Evolutionary conservation across 257 asterid species (phyloP).

Genomic region (Solanum etuberosum): DNA sequence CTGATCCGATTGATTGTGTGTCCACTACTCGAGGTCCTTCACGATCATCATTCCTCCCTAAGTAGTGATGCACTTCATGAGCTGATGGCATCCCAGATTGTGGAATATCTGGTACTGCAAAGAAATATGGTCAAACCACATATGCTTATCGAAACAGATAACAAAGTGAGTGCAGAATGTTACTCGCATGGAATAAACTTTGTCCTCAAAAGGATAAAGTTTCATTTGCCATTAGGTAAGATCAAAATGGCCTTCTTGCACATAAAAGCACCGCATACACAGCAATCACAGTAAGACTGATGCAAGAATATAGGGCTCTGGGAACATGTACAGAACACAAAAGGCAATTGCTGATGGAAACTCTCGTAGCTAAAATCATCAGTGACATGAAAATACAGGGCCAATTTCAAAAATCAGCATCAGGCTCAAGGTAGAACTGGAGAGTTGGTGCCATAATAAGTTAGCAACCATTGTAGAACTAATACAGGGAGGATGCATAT

Average conservation of each 20-base stretch:
- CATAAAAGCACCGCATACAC: background rate
- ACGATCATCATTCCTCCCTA: conserved; percentile 19
- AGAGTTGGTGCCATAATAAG: background rate
- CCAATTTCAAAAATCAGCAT: background rate
- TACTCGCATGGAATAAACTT: background rate
- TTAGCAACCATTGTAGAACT: background rate
- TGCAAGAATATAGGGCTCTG: background rate
- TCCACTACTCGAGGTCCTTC: conserved; percentile 27
- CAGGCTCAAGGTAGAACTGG: background rate
- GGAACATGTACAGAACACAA: background rate
- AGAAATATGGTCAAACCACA: background rate
- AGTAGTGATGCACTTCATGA: conserved; percentile 20
- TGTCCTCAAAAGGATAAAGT: background rate
- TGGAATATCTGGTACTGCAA: conserved; percentile 10
- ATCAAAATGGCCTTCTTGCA: background rate
- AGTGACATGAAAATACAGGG: background rate
- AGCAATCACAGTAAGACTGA: background rate
- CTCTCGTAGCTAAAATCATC: background rate
- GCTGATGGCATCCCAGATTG: conserved; percentile 14
- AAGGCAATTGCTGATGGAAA: background rate
- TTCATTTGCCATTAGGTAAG: background rate
- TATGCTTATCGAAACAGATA: background rate
- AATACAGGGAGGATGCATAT: background rate
- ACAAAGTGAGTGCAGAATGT: background rate
- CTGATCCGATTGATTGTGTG: conserved; percentile 8